Percentiles rank a stretch among this genome's conserved stretches.
Evolutionary conservation across 2,329 filamentous ascomycete species (phyloP).

Genomic region (Nemania diffusa): DNA sequence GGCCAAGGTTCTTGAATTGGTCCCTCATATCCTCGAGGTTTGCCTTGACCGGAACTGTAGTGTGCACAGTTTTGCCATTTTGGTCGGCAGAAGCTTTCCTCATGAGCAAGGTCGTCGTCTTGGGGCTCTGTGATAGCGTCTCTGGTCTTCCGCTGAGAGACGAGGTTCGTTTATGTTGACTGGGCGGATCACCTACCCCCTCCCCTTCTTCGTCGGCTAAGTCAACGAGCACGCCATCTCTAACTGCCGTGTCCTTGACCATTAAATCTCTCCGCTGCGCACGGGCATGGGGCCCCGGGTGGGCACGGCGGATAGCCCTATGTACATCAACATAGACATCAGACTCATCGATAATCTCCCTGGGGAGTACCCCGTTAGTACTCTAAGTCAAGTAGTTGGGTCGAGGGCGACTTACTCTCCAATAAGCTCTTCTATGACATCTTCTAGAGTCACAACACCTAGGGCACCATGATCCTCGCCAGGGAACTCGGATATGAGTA

Average conservation of each 20-base stretch:
- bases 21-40: slow-evolving; percentile 71
- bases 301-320: slow-evolving; percentile 92
- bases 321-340: slow-evolving; percentile 99
- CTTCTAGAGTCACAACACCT: slow-evolving; percentile 94
- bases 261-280: slow-evolving; percentile 55
- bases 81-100: slow-evolving; percentile 65
- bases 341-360: slow-evolving; percentile 98
- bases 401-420: slow-evolving; percentile 75
- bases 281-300: slow-evolving; percentile 82
- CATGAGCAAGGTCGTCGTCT: slow-evolving; percentile 68
- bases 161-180: slow-evolving; percentile 47
- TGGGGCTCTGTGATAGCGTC: slow-evolving; percentile 58
- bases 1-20: slow-evolving; percentile 72
- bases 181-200: slow-evolving; percentile 31
- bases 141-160: slow-evolving; percentile 55
- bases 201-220: slow-evolving; percentile 49
- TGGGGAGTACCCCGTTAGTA: slow-evolving; percentile 4
- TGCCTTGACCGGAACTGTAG: slow-evolving; percentile 65
- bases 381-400: slow-evolving; percentile 16
- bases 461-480: slow-evolving; percentile 91
- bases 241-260: slow-evolving; percentile 46
- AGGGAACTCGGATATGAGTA: slow-evolving; percentile 88
- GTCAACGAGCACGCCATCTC: slow-evolving; percentile 55
- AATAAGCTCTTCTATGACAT: slow-evolving; percentile 98
- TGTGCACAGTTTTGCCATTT: slow-evolving; percentile 61